Evolutionary conservation across 352 stramenopile species (phyloP), one percentile per base, ranked within the genome.

Genomic region (Pelagophyceae sp.): DNA sequence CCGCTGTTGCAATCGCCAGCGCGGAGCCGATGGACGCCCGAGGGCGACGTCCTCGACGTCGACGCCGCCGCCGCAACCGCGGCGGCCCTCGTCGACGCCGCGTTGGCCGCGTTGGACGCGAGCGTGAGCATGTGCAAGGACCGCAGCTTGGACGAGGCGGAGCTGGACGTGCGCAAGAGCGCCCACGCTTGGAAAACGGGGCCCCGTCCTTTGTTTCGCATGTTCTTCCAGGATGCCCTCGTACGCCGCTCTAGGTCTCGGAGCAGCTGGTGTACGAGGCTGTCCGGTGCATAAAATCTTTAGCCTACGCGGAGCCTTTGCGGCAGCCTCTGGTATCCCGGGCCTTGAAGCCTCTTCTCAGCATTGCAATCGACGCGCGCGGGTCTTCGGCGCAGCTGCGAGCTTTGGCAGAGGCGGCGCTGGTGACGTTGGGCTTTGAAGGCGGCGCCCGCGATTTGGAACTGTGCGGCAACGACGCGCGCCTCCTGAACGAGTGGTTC

Each of bases 391-490:
- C 17, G 11, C 33, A 37, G 38, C 67, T 74, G 11, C 33, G 38
- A 23, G 67, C 54, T 3, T 61, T 78, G 0, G 75, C 75, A 23
- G 75, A 78, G 75, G 75, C 45, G 17, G 51, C 75, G 0, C 69
- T 78, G 35, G 75, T 78, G 6, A 38, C 64, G 23, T 35, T 78
- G n/a, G 75, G 75, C 0, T 76, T 78, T 25, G 75, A 78, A 19
- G 75, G 75, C 35, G 75, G 75, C 3, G 64, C 75, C 11, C 38
- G 38, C 35, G 75, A 70, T 25, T 38, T 78, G 11, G 58, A 78
- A 32, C 54, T 78, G 31, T 78, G 75, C 58, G 75, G 75, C 60
- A 78, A 78, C 61, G 75, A 78, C 61, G 60, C 32, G 3, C 35
- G 61, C 11, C 37, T 78, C 29, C 61, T 78, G 17, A n/a, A 64